phyloP scores from a whole-genome alignment of 1,284 basidiomycete species.

The Leccinum griseonigrum region DNA sequence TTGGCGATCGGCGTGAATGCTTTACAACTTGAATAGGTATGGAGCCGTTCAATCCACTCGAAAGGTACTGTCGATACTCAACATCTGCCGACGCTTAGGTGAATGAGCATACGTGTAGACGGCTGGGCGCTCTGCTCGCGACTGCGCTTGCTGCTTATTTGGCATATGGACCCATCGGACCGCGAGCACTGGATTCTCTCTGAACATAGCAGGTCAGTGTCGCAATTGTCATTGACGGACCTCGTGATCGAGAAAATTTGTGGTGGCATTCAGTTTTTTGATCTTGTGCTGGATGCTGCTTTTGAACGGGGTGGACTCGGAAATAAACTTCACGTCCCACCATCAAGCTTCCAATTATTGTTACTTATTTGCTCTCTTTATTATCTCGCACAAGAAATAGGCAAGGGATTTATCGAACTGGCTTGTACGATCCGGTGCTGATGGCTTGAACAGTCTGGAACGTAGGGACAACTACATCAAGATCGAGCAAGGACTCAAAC shows the following conservation, averaged over 20 bases:
- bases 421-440: background rate
- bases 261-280: slow-evolving; percentile 52
- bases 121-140: slow-evolving; percentile 19
- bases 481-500: background rate
- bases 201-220: slow-evolving; percentile 45
- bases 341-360: too few species aligned
- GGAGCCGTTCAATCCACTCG: background rate
- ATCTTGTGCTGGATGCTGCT: slow-evolving; percentile 54
- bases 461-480: background rate
- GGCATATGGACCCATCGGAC: slow-evolving; percentile 1
- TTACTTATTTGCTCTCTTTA: background rate
- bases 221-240: background rate
- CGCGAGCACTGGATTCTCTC: slow-evolving; percentile 26
- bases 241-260: background rate
- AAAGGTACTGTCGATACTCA: background rate
- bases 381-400: background rate
- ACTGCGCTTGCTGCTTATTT: too few species aligned
- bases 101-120: slow-evolving; percentile 56
- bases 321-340: slow-evolving; percentile 47
- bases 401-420: background rate
- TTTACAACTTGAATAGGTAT: slow-evolving; percentile 52
- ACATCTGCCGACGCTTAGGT: slow-evolving; percentile 30
- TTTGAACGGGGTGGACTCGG: slow-evolving; percentile 48
- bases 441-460: background rate
- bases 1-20: slow-evolving; percentile 41